These are phyloP conservation scores for Kuraishia floccosa DNA, from an alignment of 805 yeast species.

Conservation along the genomic window DNA sequence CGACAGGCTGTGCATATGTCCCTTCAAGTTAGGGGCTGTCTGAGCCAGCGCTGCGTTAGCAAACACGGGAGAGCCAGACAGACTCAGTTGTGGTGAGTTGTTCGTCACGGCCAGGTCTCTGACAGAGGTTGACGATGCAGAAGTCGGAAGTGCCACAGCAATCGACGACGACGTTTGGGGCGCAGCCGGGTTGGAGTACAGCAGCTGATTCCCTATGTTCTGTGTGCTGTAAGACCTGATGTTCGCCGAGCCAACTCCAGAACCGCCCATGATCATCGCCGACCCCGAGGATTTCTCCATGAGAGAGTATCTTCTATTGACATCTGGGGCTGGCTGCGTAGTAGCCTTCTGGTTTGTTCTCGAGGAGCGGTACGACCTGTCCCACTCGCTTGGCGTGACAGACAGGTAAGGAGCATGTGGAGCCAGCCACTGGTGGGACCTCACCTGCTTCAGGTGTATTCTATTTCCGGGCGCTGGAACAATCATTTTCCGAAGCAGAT, in stretches of 20 bases:
- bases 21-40: no score
- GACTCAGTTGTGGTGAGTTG: constrained; percentile 1
- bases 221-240: constrained; percentile 25
- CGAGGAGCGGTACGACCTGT: constrained; percentile 39
- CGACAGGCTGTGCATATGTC: constrained; percentile 12
- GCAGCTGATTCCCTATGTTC: constrained; percentile 19
- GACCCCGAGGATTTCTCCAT: constrained; percentile 30
- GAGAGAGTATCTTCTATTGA: constrained; percentile 26
- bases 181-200: constrained; percentile 46
- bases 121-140: constrained; percentile 15
- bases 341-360: constrained; percentile 7
- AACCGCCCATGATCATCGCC: constrained; percentile 22
- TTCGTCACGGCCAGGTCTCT: constrained; percentile 5
- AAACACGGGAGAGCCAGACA: background rate
- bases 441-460: constrained; percentile 53
- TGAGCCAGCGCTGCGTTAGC: background rate
- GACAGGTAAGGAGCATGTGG: constrained; percentile 75
- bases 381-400: constrained; percentile 89
- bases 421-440: constrained; percentile 83
- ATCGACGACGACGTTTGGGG: constrained; percentile 62
- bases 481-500: constrained; percentile 70
- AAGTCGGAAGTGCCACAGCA: constrained; percentile 35
- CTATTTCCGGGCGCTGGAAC: constrained; percentile 80
- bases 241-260: constrained; percentile 17
- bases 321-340: constrained; percentile 10